Base-by-base conservation (phyloP, 2,329 filamentous ascomycete species). In the Colletotrichum sp. region DNA sequence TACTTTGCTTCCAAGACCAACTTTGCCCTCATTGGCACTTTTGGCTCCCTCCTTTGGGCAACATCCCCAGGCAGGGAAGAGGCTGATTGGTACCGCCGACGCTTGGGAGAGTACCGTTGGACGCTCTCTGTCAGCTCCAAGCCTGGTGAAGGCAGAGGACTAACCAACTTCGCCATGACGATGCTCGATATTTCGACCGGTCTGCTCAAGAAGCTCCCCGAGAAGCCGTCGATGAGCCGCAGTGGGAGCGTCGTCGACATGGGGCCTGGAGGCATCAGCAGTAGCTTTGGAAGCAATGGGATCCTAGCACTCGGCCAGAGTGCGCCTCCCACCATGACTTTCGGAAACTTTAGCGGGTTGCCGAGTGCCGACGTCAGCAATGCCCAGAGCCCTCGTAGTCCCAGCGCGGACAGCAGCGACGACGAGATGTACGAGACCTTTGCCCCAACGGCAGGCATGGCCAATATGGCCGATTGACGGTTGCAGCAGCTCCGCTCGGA, bases 1-100 rank as follows among this genome's bases (percentile, higher is more conserved):
- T 96, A 94, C 82, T 96, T 96, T 82, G 93, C 94, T 3, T 95
- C 94, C 55, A 95, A 95, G 80, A 94, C 94, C 48, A 98, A 98
- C 85, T 98, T 98, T 85, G 96, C 96, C 0, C 89, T 98, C 13
- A 98, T 98, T 80, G 96, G 96, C 71, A 98, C 96, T 0, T 98
- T 98, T 83, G 96, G 96, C 5, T 95, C 94, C 16, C 88, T 98
- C 13, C 90, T 98, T 5, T 96, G 95, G 91, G 95, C 96, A 12
- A 98, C 96, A 1, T 95, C 95, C 0, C 95, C 95, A 0, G 95
- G 94, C 0, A 90, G 92, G 65, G 96, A 98, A 82, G 96, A 98
- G 84, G 95, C 95, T 1, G 95, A 97, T 36, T 98, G 98, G 89
- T 99, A 98, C 85, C 92, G 95, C 48, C 91, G 94, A 15, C 89